phyloP scores from a whole-genome alignment of 148 eudicot genomes.

The Vaccinium myrtillus region DNA sequence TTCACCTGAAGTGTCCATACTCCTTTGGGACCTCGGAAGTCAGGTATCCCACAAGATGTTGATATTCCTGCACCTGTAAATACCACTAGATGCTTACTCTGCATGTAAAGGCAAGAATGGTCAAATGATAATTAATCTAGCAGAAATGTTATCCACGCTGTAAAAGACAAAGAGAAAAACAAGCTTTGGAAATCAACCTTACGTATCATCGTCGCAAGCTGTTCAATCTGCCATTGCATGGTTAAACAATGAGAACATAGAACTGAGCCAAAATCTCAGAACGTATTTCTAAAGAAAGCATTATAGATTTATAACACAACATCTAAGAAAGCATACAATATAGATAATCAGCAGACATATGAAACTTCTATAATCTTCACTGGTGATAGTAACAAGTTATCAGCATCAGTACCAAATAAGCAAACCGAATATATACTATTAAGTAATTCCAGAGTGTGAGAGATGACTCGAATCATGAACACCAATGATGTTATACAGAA shows the following conservation, averaged over 20 bases:
- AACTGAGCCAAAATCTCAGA: not conserved
- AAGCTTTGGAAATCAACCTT: conserved; percentile 42
- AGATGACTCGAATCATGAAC: not conserved
- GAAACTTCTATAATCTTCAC: not conserved
- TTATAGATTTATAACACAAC: not conserved
- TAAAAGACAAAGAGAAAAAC: not conserved
- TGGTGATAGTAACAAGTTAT: not conserved
- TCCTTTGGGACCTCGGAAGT: conserved; percentile 92
- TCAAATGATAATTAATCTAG: not conserved
- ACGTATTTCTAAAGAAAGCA: not conserved
- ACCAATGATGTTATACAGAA: not conserved
- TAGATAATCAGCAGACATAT: not conserved
- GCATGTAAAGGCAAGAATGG: conserved; percentile 27
- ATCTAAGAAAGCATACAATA: not conserved
- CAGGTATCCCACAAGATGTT: conserved; percentile 93
- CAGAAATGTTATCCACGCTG: not conserved
- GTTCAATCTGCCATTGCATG: conserved; percentile 56
- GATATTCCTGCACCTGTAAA: conserved; percentile 97
- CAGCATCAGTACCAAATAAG: not conserved
- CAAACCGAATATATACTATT: not conserved
- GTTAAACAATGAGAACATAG: conserved; percentile 10
- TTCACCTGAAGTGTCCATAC: conserved; percentile 94
- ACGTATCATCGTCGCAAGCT: conserved; percentile 60
- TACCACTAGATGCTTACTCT: conserved; percentile 91
- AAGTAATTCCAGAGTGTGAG: not conserved